These are phyloP conservation scores for Neospora caninum DNA, from an alignment of 169 alveolate genomes.

Conservation along the genomic window DNA sequence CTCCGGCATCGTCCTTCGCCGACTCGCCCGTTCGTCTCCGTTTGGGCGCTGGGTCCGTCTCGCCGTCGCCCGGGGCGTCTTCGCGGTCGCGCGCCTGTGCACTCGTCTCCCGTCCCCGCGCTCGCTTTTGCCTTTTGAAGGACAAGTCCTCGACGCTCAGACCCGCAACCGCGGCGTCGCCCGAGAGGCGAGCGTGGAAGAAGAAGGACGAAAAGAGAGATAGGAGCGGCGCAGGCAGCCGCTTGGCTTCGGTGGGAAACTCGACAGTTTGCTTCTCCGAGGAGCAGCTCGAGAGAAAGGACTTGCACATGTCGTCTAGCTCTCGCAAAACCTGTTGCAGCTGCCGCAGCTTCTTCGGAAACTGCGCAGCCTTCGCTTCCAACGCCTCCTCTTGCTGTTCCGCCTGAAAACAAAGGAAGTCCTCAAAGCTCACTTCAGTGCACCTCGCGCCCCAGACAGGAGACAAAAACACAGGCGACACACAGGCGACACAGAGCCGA, in stretches of 20 bases:
- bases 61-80: no score
- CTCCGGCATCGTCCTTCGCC: not conserved
- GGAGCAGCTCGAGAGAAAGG: not conserved
- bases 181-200: not conserved
- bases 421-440: not conserved
- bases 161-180: not conserved
- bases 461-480: not conserved
- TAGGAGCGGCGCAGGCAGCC: not conserved
- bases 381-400: not conserved
- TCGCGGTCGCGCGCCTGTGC: no score
- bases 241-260: not conserved
- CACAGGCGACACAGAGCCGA: not conserved
- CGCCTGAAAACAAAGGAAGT: not conserved
- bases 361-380: not conserved
- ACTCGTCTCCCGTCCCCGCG: no score
- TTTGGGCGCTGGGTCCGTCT: no score
- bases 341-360: conserved; percentile 24
- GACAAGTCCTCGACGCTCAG: not conserved
- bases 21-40: not conserved
- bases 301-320: not conserved
- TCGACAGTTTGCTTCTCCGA: not conserved
- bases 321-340: conserved; percentile 5
- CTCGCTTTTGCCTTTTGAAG: not conserved
- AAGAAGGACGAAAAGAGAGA: not conserved
- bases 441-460: no score